These are phyloP conservation scores for Dioscorea alata DNA, from an alignment of 106 monocot species.

Conservation along the genomic window DNA sequence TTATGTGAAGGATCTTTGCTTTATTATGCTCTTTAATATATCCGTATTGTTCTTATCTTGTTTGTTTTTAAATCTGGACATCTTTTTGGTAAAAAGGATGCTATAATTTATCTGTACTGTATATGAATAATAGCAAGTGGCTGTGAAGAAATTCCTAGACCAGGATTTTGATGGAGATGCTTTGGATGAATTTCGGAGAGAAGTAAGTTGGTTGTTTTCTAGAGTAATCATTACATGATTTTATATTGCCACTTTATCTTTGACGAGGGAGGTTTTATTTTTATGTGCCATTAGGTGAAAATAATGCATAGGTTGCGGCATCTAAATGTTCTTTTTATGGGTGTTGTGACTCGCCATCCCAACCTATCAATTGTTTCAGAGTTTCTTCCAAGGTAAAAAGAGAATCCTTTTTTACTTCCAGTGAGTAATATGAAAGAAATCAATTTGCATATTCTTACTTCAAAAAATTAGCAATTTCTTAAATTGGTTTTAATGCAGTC, in stretches of 20 bases:
- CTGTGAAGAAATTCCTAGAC: constrained; percentile 96
- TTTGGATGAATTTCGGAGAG: constrained; percentile 95
- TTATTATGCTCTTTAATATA: too few relatives aligned
- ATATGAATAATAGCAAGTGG: constrained; percentile 74
- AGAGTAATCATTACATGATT: neutral
- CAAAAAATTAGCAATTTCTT: too few relatives aligned
- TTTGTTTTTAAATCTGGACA: too few relatives aligned
- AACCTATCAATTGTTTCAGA: constrained; percentile 96
- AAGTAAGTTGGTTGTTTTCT: constrained; percentile 36
- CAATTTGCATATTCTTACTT: too few relatives aligned
- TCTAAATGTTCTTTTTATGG: constrained; percentile 98
- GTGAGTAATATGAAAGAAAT: too few relatives aligned
- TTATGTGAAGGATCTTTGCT: too few relatives aligned
- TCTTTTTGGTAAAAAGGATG: too few relatives aligned
- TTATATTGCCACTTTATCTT: neutral
- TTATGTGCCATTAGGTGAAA: constrained; percentile 45
- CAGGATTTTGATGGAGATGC: constrained; percentile 97
- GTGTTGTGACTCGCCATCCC: constrained; percentile 95
- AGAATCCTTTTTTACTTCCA: neutral
- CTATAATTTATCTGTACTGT: neutral
- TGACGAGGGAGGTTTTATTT: neutral
- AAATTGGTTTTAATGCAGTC: too few relatives aligned
- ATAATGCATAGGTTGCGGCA: constrained; percentile 97
- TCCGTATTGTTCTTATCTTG: too few relatives aligned
- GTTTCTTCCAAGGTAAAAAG: constrained; percentile 83